Evolutionary conservation across 1,139 yeast genomes (phyloP), one percentile per base, ranked within the genome.

Genomic region (Debaryomyces nepalensis): DNA sequence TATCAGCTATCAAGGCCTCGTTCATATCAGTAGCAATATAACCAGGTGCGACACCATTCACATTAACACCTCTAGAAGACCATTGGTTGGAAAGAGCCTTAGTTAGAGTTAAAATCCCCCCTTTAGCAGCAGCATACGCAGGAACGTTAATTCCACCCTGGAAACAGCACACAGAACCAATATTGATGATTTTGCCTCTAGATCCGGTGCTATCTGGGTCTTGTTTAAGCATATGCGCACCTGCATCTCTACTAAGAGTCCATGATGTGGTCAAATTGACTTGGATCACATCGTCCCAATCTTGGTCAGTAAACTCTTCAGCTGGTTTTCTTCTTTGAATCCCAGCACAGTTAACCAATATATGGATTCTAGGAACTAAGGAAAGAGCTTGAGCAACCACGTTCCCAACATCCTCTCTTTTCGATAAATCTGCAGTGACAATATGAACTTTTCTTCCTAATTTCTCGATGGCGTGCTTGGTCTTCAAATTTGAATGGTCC

Each of bases 41-140:
- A 0, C 84, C 84, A 2, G 84, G 84, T 21, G 78, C 77, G 40
- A 80, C 68, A n/a, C 75, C 70, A 52, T 79, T 79, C 43, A 79
- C 82, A 44, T 70, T 63, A 45, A 78, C 73, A 2, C 82, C 82
- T 45, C 64, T 62, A 10, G 61, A 43, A 3, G 75, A 62, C 82
- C 82, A 79, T 51, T 79, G 82, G 45, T 75, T 76, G 0, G 82
- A 68, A 30, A 77, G 58, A 4, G 77, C 70, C 53, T 73, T 72
- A n/a, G 80, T 75, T 38, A 79, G 60, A 33, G 67, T 68, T 30
- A 66, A 66, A 24, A 79, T 59, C 0, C 75, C 84, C 15, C 79
- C 81, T 56, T 79, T 79, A 18, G 81, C 64, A 8, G 79, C 74
- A 9, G 79, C 70, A 53, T 79, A 79, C 1, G 82, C 73, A 4